Conservation (phyloP, 306 rosid genomes). For the Fragaria iinumae region DNA sequence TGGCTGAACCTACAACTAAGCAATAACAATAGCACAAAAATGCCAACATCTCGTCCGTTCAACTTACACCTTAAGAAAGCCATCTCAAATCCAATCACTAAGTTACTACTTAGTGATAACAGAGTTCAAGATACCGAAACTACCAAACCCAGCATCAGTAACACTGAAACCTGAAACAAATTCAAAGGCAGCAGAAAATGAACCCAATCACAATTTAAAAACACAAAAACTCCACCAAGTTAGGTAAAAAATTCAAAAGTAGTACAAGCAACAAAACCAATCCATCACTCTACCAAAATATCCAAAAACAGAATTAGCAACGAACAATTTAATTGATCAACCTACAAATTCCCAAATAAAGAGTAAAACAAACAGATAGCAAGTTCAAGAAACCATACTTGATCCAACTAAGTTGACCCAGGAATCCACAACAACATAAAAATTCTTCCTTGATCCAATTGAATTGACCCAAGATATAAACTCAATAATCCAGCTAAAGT, state of each 20-base stretch:
- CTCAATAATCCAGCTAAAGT: slow-evolving; percentile 8
- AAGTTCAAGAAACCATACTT: slow-evolving; percentile 1
- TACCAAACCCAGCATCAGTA: neutral
- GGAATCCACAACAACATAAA: neutral
- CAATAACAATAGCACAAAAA: slow-evolving; percentile 40
- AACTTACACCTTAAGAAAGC: slow-evolving; percentile 33
- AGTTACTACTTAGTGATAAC: neutral
- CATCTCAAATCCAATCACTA: slow-evolving; percentile 8
- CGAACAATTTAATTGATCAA: slow-evolving; percentile 4
- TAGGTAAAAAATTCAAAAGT: slow-evolving; percentile 12
- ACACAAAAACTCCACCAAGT: slow-evolving; percentile 2
- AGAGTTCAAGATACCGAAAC: slow-evolving; percentile 21
- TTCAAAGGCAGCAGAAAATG: neutral
- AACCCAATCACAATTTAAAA: neutral
- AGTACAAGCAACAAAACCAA: slow-evolving; percentile 1
- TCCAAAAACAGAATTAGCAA: neutral
- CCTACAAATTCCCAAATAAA: slow-evolving; percentile 8
- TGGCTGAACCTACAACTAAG: slow-evolving; percentile 38
- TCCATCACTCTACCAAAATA: neutral
- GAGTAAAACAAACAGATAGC: neutral
- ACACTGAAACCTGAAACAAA: slow-evolving; percentile 13
- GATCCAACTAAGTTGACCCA: slow-evolving; percentile 27
- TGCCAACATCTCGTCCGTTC: slow-evolving; percentile 25
- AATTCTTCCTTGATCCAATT: slow-evolving; percentile 6
- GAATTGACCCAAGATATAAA: slow-evolving; percentile 18